Evolutionary conservation across 169 alveolate genomes (phyloP).

Genomic region (Plasmodium gaboni): DNA sequence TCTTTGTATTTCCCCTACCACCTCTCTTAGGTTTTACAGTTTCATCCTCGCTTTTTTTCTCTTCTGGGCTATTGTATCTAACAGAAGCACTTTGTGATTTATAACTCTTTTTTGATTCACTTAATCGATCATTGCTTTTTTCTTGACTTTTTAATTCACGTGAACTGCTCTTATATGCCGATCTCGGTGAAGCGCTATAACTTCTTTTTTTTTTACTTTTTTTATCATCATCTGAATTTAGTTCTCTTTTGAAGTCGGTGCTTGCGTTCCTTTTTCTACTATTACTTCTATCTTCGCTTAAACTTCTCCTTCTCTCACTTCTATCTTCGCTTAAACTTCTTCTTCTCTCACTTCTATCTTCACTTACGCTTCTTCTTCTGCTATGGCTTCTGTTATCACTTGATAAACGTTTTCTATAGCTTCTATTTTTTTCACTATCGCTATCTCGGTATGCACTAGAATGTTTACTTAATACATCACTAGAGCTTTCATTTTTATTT

Average conservation of each 20-base stretch:
- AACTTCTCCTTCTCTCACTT: slow-evolving; percentile 37
- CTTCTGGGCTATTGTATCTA: slow-evolving; percentile 32
- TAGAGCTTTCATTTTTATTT: slow-evolving; percentile 37
- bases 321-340: slow-evolving; percentile 10
- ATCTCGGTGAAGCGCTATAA: slow-evolving; percentile 1
- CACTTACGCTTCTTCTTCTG: slow-evolving; percentile 12
- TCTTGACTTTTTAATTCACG: slow-evolving; percentile 24
- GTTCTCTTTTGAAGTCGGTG: slow-evolving; percentile 38
- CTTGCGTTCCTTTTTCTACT: slow-evolving; percentile 19
- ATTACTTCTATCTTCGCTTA: slow-evolving; percentile 43
- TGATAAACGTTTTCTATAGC: slow-evolving; percentile 23
- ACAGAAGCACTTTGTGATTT: slow-evolving; percentile 33
- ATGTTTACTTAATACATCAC: slow-evolving; percentile 57
- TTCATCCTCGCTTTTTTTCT: slow-evolving; percentile 28
- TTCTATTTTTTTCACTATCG: slow-evolving; percentile 40
- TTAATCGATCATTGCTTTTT: slow-evolving; percentile 21
- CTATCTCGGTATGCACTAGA: slow-evolving; percentile 33
- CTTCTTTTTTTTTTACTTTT: slow-evolving; percentile 27
- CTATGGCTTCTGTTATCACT: slow-evolving; percentile 15
- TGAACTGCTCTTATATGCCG: slow-evolving; percentile 8
- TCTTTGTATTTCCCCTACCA: slow-evolving; percentile 12
- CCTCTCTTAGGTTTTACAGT: background rate
- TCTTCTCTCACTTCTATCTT: slow-evolving; percentile 1
- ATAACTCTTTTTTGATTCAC: slow-evolving; percentile 35
- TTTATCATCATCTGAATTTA: slow-evolving; percentile 36